Evolutionary conservation across 2,329 filamentous ascomycete species (phyloP), one percentile per base, ranked within the genome.

Genomic region (Stachybotrys elegans): DNA sequence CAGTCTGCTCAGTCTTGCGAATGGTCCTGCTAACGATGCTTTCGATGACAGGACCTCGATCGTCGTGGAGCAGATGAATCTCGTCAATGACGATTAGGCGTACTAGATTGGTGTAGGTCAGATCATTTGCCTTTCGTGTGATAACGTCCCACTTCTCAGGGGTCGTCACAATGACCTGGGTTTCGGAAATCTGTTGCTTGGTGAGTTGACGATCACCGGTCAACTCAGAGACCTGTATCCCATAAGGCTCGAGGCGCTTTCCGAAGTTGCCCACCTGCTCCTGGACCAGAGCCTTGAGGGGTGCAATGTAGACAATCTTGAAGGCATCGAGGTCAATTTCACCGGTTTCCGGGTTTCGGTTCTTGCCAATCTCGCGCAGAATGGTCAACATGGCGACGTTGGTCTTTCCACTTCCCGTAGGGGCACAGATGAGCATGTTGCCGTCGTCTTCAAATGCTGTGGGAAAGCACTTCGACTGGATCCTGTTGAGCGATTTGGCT

Each of bases 121-220:
- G 81, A 62, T 98, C 94, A 2, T 92, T 96, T 6, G 92, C 91
- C 67, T 98, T 98, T 67, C 94, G 83, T 6, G 94, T 98, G 55
- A 98, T 96, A 54, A 98, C 92, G 67, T 98, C 93, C 87, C 90
- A 98, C 70, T 98, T 98, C 67, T 98, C 93, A 17, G 93, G 93
- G 0, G 93, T 98, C 1, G 93, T 98, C 47, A 98, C 91, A 55
- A 98, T 98, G 55, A 98, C 84, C 63, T 98, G 92, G 1, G 93
- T 98, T 58, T 98, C 93, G 2, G 92, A 83, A 51, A 98, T 97
- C 72, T 98, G 93, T 65, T 95, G 90, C 68, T 98, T 98, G 17
- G 92, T 98, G 61, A 98, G 84, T 68, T 97, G 93, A 43, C 93
- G 88, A 70, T 98, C 93, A 71, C 93, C 93, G 49, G 93, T 98